A percentile compares a stretch with the other conserved stretches of the same genome.
These are phyloP conservation scores for Lichtheimia hyalospora DNA, from an alignment of 371 early-diverging fungal species.

Conservation along the genomic window DNA sequence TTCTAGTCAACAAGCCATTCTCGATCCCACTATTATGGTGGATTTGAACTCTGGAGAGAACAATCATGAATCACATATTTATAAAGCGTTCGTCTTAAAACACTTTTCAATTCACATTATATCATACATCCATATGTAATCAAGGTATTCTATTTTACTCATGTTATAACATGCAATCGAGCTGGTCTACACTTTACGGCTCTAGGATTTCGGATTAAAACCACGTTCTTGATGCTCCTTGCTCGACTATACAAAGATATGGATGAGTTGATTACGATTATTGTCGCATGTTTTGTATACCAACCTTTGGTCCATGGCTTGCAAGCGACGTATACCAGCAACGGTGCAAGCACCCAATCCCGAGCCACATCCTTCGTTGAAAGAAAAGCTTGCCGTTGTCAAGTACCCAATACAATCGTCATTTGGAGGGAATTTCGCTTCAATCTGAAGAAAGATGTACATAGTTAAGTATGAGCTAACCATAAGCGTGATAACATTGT, in stretches of 20 bases:
- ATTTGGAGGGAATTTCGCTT: conserved; percentile 13
- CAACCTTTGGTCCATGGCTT: conserved; percentile 31
- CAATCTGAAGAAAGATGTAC: background rate
- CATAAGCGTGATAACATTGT: background rate
- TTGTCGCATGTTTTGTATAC: background rate
- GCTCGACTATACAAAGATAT: conserved; percentile 22
- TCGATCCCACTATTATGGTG: too few species aligned
- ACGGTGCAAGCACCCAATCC: conserved; percentile 62
- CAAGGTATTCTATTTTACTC: background rate
- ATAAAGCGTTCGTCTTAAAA: too few species aligned
- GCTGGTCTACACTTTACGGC: conserved; percentile 54
- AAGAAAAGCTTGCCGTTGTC: conserved; percentile 71
- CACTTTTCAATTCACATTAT: too few species aligned
- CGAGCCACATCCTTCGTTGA: conserved; percentile 61
- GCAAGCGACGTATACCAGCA: conserved; percentile 29
- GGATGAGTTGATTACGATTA: background rate
- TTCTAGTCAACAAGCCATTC: too few species aligned
- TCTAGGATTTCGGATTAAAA: conserved; percentile 53
- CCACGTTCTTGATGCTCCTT: conserved; percentile 39
- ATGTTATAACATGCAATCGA: conserved; percentile 32
- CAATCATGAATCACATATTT: too few species aligned
- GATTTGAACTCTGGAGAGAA: too few species aligned
- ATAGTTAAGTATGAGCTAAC: background rate
- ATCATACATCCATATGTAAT: background rate
- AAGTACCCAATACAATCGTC: conserved; percentile 65